A percentile compares a stretch with the other conserved stretches of the same genome.
Evolutionary conservation across 2,329 filamentous ascomycete species (phyloP).

Genomic region (Leptographium lundbergii): DNA sequence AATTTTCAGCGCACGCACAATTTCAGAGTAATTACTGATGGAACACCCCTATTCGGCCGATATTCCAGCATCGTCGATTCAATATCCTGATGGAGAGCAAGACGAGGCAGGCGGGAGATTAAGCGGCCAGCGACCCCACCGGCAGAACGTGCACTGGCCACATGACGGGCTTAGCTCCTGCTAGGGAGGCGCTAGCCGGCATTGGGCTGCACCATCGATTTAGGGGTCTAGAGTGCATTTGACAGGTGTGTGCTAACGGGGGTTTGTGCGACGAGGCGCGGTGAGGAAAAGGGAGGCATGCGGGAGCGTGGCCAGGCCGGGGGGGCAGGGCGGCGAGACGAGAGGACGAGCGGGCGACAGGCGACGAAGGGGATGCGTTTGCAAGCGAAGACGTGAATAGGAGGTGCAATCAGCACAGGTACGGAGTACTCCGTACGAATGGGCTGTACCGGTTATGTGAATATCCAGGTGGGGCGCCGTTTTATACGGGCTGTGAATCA

Average conservation of each 20-base stretch:
- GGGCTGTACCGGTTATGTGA: background rate
- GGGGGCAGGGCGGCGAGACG: too few species aligned
- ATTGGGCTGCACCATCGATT: constrained; percentile 13
- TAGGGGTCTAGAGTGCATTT: background rate
- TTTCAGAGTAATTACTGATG: background rate
- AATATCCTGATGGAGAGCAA: background rate
- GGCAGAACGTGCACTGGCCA: background rate
- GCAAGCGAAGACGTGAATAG: background rate
- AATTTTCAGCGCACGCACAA: background rate
- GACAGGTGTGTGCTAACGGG: background rate
- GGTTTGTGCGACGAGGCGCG: background rate
- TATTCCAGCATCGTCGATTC: background rate
- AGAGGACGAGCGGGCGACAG: too few species aligned
- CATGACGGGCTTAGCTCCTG: background rate
- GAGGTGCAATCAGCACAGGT: too few species aligned
- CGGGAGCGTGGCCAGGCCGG: too few species aligned
- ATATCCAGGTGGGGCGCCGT: background rate
- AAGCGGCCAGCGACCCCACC: background rate
- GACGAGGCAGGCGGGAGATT: background rate
- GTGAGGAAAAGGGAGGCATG: too few species aligned
- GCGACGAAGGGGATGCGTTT: too few species aligned
- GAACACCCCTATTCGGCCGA: background rate
- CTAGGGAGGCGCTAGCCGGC: background rate
- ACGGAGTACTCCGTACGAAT: too few species aligned
- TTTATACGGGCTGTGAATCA: background rate